These are phyloP conservation scores for Fusarium ambrosium DNA, from an alignment of 2,329 filamentous ascomycete species.

Conservation along the genomic window DNA sequence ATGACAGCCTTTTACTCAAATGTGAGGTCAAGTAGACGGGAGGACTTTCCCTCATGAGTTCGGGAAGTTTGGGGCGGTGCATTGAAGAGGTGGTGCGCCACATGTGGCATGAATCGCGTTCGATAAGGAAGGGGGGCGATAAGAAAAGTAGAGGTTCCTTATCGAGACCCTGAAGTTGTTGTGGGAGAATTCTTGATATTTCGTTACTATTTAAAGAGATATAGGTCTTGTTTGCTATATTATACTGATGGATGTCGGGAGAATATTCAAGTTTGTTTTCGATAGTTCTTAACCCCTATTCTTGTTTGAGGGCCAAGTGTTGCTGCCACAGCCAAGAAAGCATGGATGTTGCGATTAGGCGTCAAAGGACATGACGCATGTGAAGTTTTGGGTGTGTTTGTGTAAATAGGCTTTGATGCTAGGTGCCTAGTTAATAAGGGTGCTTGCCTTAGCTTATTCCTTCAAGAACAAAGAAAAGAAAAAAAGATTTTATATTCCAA, in stretches of 20 bases:
- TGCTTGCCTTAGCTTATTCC: neutral
- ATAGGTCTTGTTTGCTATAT: neutral
- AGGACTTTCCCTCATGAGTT: constrained; percentile 31
- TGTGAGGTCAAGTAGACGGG: constrained; percentile 19
- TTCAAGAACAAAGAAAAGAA: neutral
- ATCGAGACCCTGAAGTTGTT: constrained; percentile 24
- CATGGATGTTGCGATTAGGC: constrained; percentile 21
- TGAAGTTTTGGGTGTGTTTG: constrained; percentile 1
- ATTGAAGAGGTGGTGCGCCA: constrained; percentile 24
- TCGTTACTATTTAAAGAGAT: neutral
- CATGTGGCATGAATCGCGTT: constrained; percentile 20
- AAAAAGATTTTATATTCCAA: neutral
- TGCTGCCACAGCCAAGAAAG: neutral
- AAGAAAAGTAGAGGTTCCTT: constrained; percentile 12
- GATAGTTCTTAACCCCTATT: neutral
- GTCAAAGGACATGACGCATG: constrained; percentile 42
- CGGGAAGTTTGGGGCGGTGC: constrained; percentile 33
- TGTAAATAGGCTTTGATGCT: neutral
- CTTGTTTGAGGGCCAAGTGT: neutral
- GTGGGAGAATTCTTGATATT: neutral
- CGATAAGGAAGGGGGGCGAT: constrained; percentile 24
- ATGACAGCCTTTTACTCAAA: constrained; percentile 26
- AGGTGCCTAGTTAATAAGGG: neutral
- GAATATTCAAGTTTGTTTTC: neutral
- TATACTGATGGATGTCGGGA: no score